These are phyloP conservation scores for Dioscorea alata DNA, from an alignment of 106 monocot species.

Conservation along the genomic window DNA sequence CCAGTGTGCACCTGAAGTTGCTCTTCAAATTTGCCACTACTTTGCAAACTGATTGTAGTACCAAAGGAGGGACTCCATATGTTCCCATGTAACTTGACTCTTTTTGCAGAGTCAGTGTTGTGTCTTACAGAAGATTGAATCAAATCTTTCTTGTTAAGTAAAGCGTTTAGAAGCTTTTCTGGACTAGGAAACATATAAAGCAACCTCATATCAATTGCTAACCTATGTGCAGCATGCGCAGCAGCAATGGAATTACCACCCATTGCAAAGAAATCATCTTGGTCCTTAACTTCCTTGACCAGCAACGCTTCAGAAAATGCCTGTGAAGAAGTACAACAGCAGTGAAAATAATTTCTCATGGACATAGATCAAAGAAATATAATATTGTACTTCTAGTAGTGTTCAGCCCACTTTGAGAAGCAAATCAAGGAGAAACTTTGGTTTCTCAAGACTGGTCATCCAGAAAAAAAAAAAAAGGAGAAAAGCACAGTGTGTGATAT, in stretches of 20 bases:
- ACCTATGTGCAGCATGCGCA: slow-evolving; percentile 73
- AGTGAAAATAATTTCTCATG: not conserved
- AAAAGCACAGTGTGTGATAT: no score
- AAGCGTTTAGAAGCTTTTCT: slow-evolving; percentile 44
- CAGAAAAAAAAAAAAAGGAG: no score
- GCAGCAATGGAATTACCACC: slow-evolving; percentile 93
- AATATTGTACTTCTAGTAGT: not conserved
- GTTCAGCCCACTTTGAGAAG: not conserved
- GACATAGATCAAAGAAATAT: not conserved
- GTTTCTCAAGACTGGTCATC: no score
- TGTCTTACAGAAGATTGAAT: not conserved
- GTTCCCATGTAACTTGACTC: slow-evolving; percentile 16
- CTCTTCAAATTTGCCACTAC: slow-evolving; percentile 1
- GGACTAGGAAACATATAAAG: slow-evolving; percentile 69
- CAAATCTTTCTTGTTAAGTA: slow-evolving; percentile 14
- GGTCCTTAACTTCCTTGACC: slow-evolving; percentile 47
- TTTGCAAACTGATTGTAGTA: not conserved
- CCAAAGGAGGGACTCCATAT: slow-evolving; percentile 1
- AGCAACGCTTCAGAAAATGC: slow-evolving; percentile 57
- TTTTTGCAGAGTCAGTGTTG: slow-evolving; percentile 21
- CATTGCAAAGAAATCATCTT: slow-evolving; percentile 76
- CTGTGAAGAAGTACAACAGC: slow-evolving; percentile 17
- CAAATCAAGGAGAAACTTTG: not conserved
- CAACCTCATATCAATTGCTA: slow-evolving; percentile 84
- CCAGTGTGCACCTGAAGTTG: slow-evolving; percentile 1